Evolutionary conservation across 352 stramenopile genomes (phyloP).

Genomic region (Phytophthora litchii): DNA sequence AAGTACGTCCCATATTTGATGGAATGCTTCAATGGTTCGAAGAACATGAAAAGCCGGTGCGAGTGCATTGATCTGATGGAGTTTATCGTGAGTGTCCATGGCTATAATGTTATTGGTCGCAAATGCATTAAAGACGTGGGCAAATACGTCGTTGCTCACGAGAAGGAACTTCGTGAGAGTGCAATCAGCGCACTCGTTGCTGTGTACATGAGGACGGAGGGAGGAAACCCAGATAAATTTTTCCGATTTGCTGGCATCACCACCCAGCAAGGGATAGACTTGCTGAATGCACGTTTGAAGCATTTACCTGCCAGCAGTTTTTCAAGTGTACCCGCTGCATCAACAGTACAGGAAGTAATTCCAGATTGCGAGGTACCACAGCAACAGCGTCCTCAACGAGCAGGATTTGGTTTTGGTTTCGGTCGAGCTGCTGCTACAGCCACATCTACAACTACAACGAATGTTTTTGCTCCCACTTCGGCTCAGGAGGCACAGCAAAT

Average conservation of each 20-base stretch:
- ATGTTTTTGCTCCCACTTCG: constrained; percentile 5
- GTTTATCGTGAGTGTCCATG: constrained; percentile 69
- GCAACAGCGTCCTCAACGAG: constrained; percentile 24
- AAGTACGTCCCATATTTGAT: constrained; percentile 77
- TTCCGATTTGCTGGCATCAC: constrained; percentile 75
- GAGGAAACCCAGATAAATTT: constrained; percentile 76
- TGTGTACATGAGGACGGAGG: constrained; percentile 72
- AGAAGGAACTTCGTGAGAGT: constrained; percentile 86
- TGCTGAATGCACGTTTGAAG: constrained; percentile 78
- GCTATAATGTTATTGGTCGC: constrained; percentile 70
- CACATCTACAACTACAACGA: constrained; percentile 7
- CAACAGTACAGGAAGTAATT: constrained; percentile 14
- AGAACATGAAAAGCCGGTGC: constrained; percentile 88
- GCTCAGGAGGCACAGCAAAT: constrained; percentile 7
- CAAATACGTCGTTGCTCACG: constrained; percentile 77
- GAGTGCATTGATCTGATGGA: constrained; percentile 87
- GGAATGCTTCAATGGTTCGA: constrained; percentile 85
- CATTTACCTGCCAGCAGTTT: constrained; percentile 62
- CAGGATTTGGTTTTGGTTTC: constrained; percentile 45
- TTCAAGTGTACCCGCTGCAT: constrained; percentile 15
- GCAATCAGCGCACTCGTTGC: constrained; percentile 72
- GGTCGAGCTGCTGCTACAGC: constrained; percentile 20
- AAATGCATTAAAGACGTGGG: constrained; percentile 81
- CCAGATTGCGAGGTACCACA: constrained; percentile 15
- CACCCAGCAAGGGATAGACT: constrained; percentile 82